phyloP scores from a whole-genome alignment of 345 rosid genomes.

The Lepidium aucheri region DNA sequence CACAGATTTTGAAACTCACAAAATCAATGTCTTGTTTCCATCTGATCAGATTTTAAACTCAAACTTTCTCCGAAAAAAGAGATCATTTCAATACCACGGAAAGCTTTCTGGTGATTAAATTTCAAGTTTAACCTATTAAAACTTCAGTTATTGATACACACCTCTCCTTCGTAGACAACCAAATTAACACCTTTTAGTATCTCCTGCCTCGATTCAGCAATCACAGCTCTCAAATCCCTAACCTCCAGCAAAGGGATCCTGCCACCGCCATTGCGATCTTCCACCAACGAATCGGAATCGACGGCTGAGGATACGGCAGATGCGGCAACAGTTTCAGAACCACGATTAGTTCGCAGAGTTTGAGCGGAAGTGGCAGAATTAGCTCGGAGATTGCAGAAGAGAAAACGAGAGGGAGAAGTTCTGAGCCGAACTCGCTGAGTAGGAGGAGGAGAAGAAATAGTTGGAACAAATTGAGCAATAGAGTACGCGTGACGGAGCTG shows the following conservation, averaged over 20 bases:
- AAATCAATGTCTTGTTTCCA: not conserved
- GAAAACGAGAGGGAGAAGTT: slow-evolving; percentile 12
- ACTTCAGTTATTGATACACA: slow-evolving; percentile 3
- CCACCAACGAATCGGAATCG: slow-evolving; percentile 24
- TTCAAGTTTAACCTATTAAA: not conserved
- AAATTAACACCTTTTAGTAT: slow-evolving; percentile 80
- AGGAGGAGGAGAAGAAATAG: slow-evolving; percentile 14
- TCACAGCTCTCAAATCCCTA: slow-evolving; percentile 67
- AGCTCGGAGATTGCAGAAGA: slow-evolving; percentile 20
- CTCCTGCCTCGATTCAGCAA: slow-evolving; percentile 72
- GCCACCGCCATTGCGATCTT: slow-evolving; percentile 16
- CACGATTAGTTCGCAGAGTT: slow-evolving; percentile 4
- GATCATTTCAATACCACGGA: not conserved
- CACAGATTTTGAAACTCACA: not conserved
- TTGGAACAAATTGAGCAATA: slow-evolving; percentile 8
- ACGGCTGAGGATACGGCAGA: slow-evolving; percentile 15
- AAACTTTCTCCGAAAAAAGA: not conserved
- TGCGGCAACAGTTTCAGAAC: not conserved
- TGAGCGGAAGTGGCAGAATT: slow-evolving; percentile 2
- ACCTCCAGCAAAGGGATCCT: slow-evolving; percentile 70
- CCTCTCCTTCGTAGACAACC: slow-evolving; percentile 84
- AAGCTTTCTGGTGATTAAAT: not conserved
- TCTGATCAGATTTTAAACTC: not conserved
- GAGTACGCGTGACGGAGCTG: slow-evolving; percentile 24
- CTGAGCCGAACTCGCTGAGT: slow-evolving; percentile 6